These are phyloP conservation scores for Cladochytrium replicatum DNA, from an alignment of 192 early-diverging fungal genomes.

Conservation along the genomic window DNA sequence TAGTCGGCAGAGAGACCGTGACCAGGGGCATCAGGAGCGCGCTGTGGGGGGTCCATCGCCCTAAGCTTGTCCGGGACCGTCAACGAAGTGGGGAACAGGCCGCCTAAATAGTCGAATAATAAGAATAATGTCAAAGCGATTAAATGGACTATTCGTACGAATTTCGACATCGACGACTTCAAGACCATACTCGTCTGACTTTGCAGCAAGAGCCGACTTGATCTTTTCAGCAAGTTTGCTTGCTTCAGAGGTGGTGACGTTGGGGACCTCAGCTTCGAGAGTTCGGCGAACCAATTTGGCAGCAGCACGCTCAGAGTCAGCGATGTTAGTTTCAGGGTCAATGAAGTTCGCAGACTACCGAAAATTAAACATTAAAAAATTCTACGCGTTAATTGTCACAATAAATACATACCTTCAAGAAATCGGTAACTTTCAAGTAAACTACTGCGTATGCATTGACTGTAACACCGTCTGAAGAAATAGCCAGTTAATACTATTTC, in stretches of 20 bases:
- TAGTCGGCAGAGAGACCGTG: slow-evolving; percentile 39
- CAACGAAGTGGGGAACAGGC: slow-evolving; percentile 25
- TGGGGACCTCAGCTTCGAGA: slow-evolving; percentile 30
- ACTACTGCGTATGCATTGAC: slow-evolving; percentile 41
- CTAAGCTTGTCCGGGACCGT: slow-evolving; percentile 38
- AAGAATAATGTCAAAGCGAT: neutral
- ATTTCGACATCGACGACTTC: slow-evolving; percentile 33
- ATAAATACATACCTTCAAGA: slow-evolving; percentile 26
- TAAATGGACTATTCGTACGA: slow-evolving; percentile 21
- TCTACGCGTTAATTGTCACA: slow-evolving; percentile 2
- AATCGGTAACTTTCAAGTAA: slow-evolving; percentile 37
- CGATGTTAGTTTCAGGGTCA: slow-evolving; percentile 37
- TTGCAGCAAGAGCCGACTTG: slow-evolving; percentile 21
- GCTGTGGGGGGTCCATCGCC: slow-evolving; percentile 37
- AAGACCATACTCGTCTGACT: slow-evolving; percentile 28
- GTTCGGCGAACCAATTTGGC: slow-evolving; percentile 32
- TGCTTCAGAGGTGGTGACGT: slow-evolving; percentile 16
- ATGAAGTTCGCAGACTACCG: slow-evolving; percentile 35
- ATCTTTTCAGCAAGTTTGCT: slow-evolving; percentile 34
- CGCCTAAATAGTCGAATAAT: slow-evolving; percentile 28
- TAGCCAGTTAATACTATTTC: too few species aligned
- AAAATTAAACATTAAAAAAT: neutral
- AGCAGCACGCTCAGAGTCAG: slow-evolving; percentile 42
- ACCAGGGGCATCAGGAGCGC: slow-evolving; percentile 25
- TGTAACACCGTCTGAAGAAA: slow-evolving; percentile 23